Base-by-base conservation (phyloP, 768 basidiomycete species). In the Kwoniella sp. region DNA sequence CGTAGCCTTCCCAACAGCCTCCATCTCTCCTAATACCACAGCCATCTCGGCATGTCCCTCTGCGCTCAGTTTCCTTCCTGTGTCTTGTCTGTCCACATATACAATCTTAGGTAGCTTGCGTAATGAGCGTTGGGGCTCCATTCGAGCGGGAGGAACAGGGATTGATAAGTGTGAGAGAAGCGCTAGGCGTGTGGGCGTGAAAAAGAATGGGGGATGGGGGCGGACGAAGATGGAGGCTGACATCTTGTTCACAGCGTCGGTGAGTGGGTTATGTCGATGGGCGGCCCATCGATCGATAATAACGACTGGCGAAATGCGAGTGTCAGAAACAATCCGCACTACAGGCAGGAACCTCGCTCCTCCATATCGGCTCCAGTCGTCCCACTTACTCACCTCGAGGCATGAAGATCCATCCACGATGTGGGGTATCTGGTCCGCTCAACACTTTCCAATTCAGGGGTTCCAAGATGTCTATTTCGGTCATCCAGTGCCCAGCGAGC, bases 71-170 rank as follows among this genome's bases (percentile, higher is more conserved):
- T 87, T 77, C 22, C 86, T 81, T 22, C 83, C 60, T 4, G 82
- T 83, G n/a, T 80, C 80, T 79, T 91, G 90, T 31, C 91, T 83
- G 62, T 85, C 86, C 65, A 92, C 86, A 72, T 92, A 92, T 11
- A 88, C 88, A 65, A 91, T 86, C 57, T 69, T 69, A 30, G 69
- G 61, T 38, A 58, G 28, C 2, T 53, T 54, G 17, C 48, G 50
- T 7, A 63, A 38, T 0, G 56, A 30, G 29, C 50, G 48, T 28
- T 53, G 56, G 7, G 63, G 63, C 25, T 58, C 57, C 28, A 47
- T 15, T 12, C 62, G 53, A 52, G 29, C 22, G 8, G 41, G 38
- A 0, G 62, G 62, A 22, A 63, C 11, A 4, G 58, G 45, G 15
- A 61, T 56, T 15, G 34, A 34, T 12, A 58, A 29, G 20, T 55